Base-by-base conservation (phyloP, 139 green algal genomes). In the Marvania coccoides region DNA sequence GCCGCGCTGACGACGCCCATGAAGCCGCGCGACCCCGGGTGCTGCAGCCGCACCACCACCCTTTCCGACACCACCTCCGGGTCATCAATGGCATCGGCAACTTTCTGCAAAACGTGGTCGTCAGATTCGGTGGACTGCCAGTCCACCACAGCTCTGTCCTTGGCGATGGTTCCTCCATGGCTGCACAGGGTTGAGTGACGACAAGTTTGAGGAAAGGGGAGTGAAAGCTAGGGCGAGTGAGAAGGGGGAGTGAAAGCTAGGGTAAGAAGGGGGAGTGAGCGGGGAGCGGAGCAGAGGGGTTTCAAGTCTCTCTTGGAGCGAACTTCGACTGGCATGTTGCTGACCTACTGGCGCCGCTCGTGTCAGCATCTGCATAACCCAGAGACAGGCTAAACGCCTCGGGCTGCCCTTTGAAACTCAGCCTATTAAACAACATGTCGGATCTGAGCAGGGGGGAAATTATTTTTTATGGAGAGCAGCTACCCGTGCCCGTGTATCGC, bases 1-100 rank as follows among this genome's bases (percentile, higher is more conserved):
- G 65, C 37, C 24, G 64, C 71, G 24, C 23, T 47, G 12, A 73
- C 38, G 4, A 73, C 35, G n/a, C 53, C 51, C 19, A 14, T 46
- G 15, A 30, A 36, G 26, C 34, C 36, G 14, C 55, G 34, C 8
- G 29, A 23, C 4, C 12, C 55, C 15, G 13, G 5, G 12, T 3
- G 56, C 56, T n/a, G 12, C 1, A 74, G 58, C n/a, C 61, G 45
- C 42, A 73, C 61, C 9, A 40, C 35, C 42, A 75, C 74, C 14
- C 58, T 42, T 42, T 81, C 74, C 4, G 73, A 58, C 7, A 75
- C 55, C 28, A 81, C 47, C 2, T 29, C 54, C 6, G 69, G 74
- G 13, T 38, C 47, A 4, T 47, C 55, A 26, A 67, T 68, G 8
- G 51, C 64, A 7, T 31, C 38, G 14, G 65, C 30, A 8, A 81